A percentile compares a stretch with the other conserved stretches of the same genome.
Evolutionary conservation across 306 rosid species (phyloP).

Genomic region (Oxytropis ochrocephala): DNA sequence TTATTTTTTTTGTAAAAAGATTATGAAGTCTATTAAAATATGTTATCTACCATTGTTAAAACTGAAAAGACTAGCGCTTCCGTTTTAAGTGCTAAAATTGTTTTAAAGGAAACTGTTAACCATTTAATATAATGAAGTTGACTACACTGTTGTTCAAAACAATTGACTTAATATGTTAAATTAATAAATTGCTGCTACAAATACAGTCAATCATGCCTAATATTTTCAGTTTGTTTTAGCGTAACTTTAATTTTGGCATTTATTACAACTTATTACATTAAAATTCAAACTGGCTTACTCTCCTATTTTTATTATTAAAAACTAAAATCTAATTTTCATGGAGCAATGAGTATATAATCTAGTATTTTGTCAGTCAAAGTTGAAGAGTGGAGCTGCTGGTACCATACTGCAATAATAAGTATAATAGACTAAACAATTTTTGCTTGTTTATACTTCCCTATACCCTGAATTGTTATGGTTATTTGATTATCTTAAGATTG

Average conservation of each 20-base stretch:
- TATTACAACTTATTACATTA: not conserved
- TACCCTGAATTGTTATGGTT: not conserved
- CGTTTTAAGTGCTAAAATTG: not conserved
- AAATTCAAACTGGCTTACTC: not conserved
- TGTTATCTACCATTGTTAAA: not conserved
- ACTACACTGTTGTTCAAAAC: not conserved
- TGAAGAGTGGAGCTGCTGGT: constrained; percentile 1
- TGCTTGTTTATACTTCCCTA: not conserved
- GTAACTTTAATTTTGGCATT: not conserved
- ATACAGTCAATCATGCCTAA: not conserved
- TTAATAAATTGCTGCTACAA: not conserved
- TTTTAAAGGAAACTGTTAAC: not conserved
- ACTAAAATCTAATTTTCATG: not conserved
- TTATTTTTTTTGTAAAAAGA: not conserved
- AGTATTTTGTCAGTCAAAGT: not conserved
- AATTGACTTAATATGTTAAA: not conserved
- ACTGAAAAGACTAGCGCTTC: not conserved
- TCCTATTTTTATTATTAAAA: not conserved
- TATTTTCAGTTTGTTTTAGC: not conserved
- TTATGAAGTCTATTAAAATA: not conserved
- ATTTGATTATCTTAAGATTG: not conserved
- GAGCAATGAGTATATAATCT: not conserved
- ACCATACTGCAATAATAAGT: not conserved
- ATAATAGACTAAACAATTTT: not conserved
- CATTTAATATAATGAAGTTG: not conserved